A percentile compares a stretch with the other conserved stretches of the same genome.
These are phyloP conservation scores for Erodium trifolium DNA, from an alignment of 441 rosid genomes.

Conservation along the genomic window DNA sequence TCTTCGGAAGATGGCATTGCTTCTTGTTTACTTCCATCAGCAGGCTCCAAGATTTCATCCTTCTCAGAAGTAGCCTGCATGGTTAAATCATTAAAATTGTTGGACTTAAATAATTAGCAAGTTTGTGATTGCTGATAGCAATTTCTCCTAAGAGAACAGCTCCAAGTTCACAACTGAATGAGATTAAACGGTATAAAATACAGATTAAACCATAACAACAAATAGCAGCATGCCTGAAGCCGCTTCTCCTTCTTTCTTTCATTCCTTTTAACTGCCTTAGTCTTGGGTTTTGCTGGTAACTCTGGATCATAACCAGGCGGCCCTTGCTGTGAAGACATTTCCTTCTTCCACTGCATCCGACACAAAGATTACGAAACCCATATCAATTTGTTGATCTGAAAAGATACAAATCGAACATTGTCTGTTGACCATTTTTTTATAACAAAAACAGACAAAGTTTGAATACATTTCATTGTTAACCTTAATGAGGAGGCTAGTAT, in stretches of 20 bases:
- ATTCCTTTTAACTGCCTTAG: constrained; percentile 74
- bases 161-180: background rate
- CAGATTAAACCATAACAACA: constrained; percentile 10
- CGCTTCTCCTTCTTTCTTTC: constrained; percentile 93
- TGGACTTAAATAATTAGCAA: constrained; percentile 8
- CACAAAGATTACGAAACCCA: no score
- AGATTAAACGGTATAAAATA: background rate
- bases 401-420: no score
- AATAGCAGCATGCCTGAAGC: constrained; percentile 46
- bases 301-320: constrained; percentile 81
- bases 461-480: no score
- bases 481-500: no score
- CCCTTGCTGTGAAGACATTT: constrained; percentile 47
- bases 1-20: constrained; percentile 4
- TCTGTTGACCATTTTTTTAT: no score
- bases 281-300: constrained; percentile 56
- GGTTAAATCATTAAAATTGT: constrained; percentile 12
- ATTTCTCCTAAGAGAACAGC: no score
- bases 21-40: background rate
- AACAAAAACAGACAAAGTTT: no score
- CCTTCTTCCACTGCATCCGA: constrained; percentile 67
- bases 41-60: constrained; percentile 43
- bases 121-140: background rate
- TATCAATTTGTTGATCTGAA: no score
- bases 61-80: constrained; percentile 74